Evolutionary conservation across 768 basidiomycete species (phyloP).

Genomic region (Pleurotus platypus): DNA sequence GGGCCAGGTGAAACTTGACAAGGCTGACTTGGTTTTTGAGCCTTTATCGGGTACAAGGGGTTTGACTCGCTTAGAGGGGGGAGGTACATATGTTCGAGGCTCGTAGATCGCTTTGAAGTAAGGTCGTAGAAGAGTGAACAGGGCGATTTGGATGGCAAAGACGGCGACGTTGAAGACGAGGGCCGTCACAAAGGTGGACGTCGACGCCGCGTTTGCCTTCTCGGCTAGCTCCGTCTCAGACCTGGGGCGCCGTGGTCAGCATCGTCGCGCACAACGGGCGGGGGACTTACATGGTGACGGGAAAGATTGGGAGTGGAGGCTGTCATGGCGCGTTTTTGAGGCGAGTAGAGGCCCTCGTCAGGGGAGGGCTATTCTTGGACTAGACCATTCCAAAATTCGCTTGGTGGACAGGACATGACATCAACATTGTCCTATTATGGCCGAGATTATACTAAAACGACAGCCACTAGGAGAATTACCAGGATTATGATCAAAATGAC

Average conservation of each 20-base stretch:
- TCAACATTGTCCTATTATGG: constrained; percentile 1
- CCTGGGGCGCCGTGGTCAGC: constrained; percentile 20
- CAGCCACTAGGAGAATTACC: constrained; percentile 69
- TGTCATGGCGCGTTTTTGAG: constrained; percentile 1
- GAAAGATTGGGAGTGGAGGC: constrained; percentile 2
- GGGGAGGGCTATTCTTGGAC: not conserved
- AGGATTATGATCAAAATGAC: constrained; percentile 80
- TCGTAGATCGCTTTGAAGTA: constrained; percentile 89
- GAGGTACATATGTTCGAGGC: constrained; percentile 69
- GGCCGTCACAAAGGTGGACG: constrained; percentile 77
- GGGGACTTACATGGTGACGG: constrained; percentile 11
- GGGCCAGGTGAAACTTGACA: constrained; percentile 61
- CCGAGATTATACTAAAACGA: constrained; percentile 59
- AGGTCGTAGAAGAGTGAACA: constrained; percentile 80
- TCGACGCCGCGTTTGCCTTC: constrained; percentile 59
- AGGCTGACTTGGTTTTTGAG: not conserved
- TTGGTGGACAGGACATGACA: not conserved
- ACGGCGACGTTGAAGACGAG: constrained; percentile 78
- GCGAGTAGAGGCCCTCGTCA: not conserved
- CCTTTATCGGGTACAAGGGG: constrained; percentile 36
- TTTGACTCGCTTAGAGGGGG: constrained; percentile 49
- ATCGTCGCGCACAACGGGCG: not conserved
- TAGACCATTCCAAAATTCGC: not conserved
- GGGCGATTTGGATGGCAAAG: constrained; percentile 64
- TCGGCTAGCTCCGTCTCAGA: constrained; percentile 23